phyloP scores from a whole-genome alignment of 257 asterid species.

The Ilex asprella region DNA sequence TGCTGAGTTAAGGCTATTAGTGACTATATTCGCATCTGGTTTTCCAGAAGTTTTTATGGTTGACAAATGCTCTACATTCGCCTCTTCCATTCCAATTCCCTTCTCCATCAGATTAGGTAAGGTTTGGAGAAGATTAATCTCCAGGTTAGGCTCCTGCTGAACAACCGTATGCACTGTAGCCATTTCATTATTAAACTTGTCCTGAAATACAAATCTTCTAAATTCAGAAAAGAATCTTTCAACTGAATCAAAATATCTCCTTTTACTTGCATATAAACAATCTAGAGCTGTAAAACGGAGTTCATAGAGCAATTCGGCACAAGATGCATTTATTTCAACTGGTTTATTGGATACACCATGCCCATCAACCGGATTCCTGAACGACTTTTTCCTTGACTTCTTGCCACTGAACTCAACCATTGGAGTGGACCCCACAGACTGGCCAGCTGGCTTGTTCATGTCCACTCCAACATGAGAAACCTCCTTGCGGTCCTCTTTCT shows the following conservation, averaged over 20 bases:
- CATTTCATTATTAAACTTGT: slow-evolving; percentile 23
- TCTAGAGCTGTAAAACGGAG: slow-evolving; percentile 42
- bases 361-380: slow-evolving; percentile 24
- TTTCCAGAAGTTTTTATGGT: no score
- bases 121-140: no score
- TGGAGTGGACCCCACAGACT: slow-evolving; percentile 13
- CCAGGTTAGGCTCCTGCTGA: no score
- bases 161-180: not conserved
- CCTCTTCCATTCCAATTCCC: no score
- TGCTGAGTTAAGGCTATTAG: no score
- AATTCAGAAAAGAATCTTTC: slow-evolving; percentile 39
- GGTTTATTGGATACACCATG: slow-evolving; percentile 16
- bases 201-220: slow-evolving; percentile 39
- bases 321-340: slow-evolving; percentile 30
- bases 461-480: slow-evolving; percentile 15
- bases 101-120: no score
- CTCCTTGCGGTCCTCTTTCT: slow-evolving; percentile 19
- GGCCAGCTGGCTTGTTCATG: slow-evolving; percentile 6
- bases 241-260: slow-evolving; percentile 39
- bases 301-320: slow-evolving; percentile 47
- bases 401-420: slow-evolving; percentile 4
- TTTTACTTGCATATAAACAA: slow-evolving; percentile 23
- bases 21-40: no score
- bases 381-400: slow-evolving; percentile 18
- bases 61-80: no score